Base-by-base conservation (phyloP, 1,139 yeast species). In the Kodamaea plutei region DNA sequence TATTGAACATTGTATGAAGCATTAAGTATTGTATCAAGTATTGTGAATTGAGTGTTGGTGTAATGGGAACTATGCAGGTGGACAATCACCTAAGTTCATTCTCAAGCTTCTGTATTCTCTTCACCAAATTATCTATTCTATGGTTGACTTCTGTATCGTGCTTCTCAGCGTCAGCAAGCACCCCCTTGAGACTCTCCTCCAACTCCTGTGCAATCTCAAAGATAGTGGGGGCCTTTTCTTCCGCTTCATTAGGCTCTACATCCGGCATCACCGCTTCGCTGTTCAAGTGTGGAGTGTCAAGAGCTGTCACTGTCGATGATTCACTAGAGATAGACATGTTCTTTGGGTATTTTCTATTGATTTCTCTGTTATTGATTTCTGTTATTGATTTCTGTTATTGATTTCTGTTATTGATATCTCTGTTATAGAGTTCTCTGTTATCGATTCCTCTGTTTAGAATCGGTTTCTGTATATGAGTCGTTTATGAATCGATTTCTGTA, bases 151-250 rank as follows among this genome's bases (percentile, higher is more conserved):
- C 68, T 8, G 37, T 37, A 28, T 66, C 65, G 23, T 58, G 54
- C 22, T 46, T 42, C 1, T 58, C 60, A 4, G 63, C 34, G 16
- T 37, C 24, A 5, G 42, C 41, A 13, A 64, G 48, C 6, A 73
- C 48, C 5, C 52, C 54, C 21, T 60, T 50, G 13, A 75, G 42
- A 28, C 61, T 56, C 8, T 50, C 50, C 40, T 75, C 78, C 15
- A 77, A 63, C 14, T 61, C 69, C 33, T 64, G 65, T 1, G 79
- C 74, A 12, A 76, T 56, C 29, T 76, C 81, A 39, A 73, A 69
- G 2, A 74, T 66, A 2, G 79, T 66, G 2, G 56, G 53, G 5
- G 54, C 46, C 16, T 52, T 44, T 11, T 9, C 5, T 3, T 28
- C 23, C 5, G 26, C 30, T 5, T 21, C 20, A 17, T 9, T 28